Evolutionary conservation across 306 rosid genomes (phyloP), one percentile per base, ranked within the genome.

Genomic region (Begonia peltatifolia): DNA sequence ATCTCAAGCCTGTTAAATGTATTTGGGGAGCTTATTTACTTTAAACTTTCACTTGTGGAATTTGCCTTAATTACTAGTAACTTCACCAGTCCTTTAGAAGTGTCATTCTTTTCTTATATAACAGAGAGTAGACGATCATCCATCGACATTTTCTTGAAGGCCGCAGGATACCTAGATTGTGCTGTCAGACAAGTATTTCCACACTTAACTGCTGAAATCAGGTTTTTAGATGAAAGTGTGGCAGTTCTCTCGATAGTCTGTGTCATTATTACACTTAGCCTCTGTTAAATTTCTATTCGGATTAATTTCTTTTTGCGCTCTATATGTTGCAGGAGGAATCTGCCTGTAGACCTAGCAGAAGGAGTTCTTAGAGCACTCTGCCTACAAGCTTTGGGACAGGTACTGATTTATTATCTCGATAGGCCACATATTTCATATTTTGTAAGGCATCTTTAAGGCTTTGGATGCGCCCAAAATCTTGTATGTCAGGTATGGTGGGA

Each of bases 321-420:
- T 3, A 25, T 25, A 25, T 25, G 35, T 30, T 30, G 51, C 69
- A 90, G 99, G 92, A 78, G 88, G 75, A 79, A 80, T 69, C 82
- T 90, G 22, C 99, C 99, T 4, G 92, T 86, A 4, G 99, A 90
- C 75, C 75, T 90, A 50, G 79, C 88, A 54, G 99, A 90, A 71
- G 99, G 95, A 53, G 87, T 74, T 74, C 95, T 90, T 61, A 86
- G 99, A 63, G 94, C 95, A 12, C 92, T 86, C 58, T 65, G 86
- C 80, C 77, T 90, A 46, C 99, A 83, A 69, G 94, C 99, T 57
- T 68, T 90, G 60, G 95, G 99, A 70, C 83, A 76, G 94, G 99
- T 90, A 81, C 17, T 49, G 50, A 54, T 60, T 52, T 56, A 20
- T 71, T 57, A 54, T 63, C 59, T 44, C 14, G 52, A 46, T 41